Evolutionary conservation across 345 rosid species (phyloP).

Genomic region (Cochlearia excelsa): DNA sequence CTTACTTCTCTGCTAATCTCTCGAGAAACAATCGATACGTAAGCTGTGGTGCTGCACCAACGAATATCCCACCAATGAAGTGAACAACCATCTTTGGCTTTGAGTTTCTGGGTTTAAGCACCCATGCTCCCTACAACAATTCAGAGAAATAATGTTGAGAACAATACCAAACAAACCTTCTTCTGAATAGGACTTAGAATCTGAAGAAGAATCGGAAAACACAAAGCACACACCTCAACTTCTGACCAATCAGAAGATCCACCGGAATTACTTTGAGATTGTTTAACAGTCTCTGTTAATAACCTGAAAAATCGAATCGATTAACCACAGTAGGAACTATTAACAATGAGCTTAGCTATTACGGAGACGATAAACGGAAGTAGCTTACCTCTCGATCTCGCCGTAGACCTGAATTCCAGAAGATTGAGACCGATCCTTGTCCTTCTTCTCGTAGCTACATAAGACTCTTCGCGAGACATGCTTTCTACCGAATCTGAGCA

Average conservation of each 20-base stretch:
- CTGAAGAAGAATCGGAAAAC: slow-evolving; percentile 8
- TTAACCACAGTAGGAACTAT: background rate
- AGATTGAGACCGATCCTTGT: slow-evolving; percentile 46
- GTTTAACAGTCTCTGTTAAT: slow-evolving; percentile 76
- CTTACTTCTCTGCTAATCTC: slow-evolving; percentile 84
- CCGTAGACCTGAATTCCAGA: slow-evolving; percentile 66
- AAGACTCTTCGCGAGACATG: slow-evolving; percentile 16
- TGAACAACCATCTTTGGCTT: slow-evolving; percentile 77
- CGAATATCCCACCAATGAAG: slow-evolving; percentile 93
- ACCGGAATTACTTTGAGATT: slow-evolving; percentile 66
- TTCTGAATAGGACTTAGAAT: background rate
- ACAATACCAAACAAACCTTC: background rate
- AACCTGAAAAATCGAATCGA: slow-evolving; percentile 42
- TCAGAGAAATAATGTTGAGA: background rate
- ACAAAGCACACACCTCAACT: slow-evolving; percentile 60
- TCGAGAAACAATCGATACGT: slow-evolving; percentile 93
- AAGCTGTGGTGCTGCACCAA: slow-evolving; percentile 99
- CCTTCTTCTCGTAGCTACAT: slow-evolving; percentile 29
- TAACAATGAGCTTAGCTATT: background rate
- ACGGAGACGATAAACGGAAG: background rate
- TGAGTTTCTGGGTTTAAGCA: slow-evolving; percentile 66
- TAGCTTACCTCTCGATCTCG: slow-evolving; percentile 75
- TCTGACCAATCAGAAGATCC: slow-evolving; percentile 68
- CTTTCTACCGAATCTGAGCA: background rate
- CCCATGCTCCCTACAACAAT: slow-evolving; percentile 82